Evolutionary conservation across 129 eudicot species (phyloP).

Genomic region (Flaveria trinervia): DNA sequence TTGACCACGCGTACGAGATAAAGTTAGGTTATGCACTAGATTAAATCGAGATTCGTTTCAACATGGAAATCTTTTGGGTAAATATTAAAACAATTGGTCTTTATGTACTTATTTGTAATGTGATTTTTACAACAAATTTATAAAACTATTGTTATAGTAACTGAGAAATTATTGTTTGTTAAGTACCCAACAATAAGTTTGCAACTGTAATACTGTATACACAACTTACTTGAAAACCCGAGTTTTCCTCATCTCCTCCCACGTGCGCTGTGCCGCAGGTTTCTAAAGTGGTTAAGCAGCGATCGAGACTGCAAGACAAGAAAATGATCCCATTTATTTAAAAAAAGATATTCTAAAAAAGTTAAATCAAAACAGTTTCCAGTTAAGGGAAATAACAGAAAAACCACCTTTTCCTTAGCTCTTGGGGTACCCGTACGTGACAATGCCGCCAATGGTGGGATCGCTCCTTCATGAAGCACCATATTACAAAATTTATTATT

Average conservation of each 20-base stretch:
- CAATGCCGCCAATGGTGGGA: conserved; percentile 79
- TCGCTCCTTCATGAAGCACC: conserved; percentile 84
- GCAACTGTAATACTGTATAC: conserved; percentile 31
- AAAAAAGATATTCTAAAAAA: background rate
- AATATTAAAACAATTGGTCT: background rate
- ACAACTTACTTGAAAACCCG: conserved; percentile 30
- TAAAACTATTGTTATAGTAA: background rate
- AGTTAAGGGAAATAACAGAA: background rate
- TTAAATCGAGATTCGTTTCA: background rate
- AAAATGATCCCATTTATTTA: background rate
- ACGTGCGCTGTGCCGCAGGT: conserved; percentile 58
- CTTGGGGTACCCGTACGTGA: conserved; percentile 86
- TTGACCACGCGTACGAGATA: no score
- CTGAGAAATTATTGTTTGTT: background rate
- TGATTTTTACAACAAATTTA: background rate
- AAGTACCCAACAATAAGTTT: conserved; percentile 26
- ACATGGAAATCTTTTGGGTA: background rate
- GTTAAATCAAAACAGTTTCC: background rate
- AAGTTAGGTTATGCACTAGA: no score
- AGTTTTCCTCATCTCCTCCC: conserved; percentile 56
- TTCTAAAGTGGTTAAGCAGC: conserved; percentile 66
- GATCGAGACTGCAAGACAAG: conserved; percentile 66
- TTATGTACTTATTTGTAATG: background rate
- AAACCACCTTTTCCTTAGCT: conserved; percentile 76
- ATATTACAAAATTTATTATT: conserved; percentile 65